Percentiles rank a stretch among this genome's conserved stretches.
Conservation (phyloP, 1,284 basidiomycete species). For the Pulchroboletus neoregius region DNA sequence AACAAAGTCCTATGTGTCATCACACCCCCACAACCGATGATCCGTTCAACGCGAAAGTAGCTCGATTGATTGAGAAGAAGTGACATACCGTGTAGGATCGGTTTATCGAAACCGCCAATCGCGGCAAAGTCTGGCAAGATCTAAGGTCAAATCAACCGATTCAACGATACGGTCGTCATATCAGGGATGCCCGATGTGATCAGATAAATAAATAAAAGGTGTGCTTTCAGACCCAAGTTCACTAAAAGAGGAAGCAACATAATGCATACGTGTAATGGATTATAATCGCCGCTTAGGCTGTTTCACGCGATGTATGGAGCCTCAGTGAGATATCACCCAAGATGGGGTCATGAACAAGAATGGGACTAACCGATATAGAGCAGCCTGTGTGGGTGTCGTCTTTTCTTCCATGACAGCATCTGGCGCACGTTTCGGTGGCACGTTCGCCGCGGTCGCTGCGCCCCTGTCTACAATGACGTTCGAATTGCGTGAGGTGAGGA, state of each 20-base stretch:
- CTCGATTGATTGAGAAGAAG: not conserved
- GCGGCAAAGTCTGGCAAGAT: constrained; percentile 92
- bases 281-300: constrained; percentile 84
- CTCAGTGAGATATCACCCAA: constrained; percentile 6
- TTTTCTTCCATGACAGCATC: constrained; percentile 87
- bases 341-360: not conserved
- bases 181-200: not conserved
- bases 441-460: constrained; percentile 81
- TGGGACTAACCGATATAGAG: constrained; percentile 72
- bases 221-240: constrained; percentile 7
- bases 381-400: constrained; percentile 80
- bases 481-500: not conserved
- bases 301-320: not conserved
- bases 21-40: not conserved
- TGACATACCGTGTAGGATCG: constrained; percentile 66
- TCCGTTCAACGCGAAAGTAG: constrained; percentile 1
- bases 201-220: not conserved
- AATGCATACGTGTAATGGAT: constrained; percentile 78
- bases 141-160: constrained; percentile 37
- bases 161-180: not conserved
- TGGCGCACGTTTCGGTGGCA: constrained; percentile 77
- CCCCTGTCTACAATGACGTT: constrained; percentile 69
- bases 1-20: constrained; percentile 66
- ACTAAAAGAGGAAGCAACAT: not conserved
- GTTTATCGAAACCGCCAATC: constrained; percentile 92